These are phyloP conservation scores for Dioszegia aurantiaca DNA, from an alignment of 768 basidiomycete species.

Conservation along the genomic window DNA sequence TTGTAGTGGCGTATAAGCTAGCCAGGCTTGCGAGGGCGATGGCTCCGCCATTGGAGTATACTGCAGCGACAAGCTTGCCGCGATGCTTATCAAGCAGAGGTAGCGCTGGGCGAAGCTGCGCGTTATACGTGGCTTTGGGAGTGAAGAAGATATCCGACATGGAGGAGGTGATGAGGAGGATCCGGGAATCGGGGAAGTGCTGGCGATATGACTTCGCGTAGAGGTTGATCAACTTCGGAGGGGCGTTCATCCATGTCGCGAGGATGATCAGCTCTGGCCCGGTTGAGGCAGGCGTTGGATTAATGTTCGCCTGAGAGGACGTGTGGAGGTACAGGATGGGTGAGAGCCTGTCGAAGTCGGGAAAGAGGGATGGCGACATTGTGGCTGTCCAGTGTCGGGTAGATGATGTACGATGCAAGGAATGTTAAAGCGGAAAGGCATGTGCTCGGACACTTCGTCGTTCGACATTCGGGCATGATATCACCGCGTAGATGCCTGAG, in stretches of 20 bases:
- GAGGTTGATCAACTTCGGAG: constrained; percentile 7
- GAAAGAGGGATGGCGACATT: not conserved
- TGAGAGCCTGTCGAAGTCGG: not conserved
- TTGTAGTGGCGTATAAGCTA: not conserved
- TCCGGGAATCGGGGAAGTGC: constrained; percentile 2
- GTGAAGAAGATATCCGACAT: not conserved
- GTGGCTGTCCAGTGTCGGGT: too few relatives aligned
- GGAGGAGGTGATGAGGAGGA: constrained; percentile 9
- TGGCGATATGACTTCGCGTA: constrained; percentile 2
- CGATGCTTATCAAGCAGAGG: not conserved
- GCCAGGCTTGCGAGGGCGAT: not conserved
- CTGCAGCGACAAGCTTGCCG: not conserved
- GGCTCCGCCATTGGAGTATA: constrained; percentile 11
- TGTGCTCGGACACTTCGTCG: too few relatives aligned
- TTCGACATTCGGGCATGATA: too few relatives aligned
- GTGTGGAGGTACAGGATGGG: constrained; percentile 6
- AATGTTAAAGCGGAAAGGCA: too few relatives aligned
- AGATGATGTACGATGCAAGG: too few relatives aligned
- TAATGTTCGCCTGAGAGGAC: not conserved
- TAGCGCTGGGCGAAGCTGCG: not conserved
- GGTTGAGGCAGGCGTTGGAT: not conserved
- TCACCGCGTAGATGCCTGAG: too few relatives aligned
- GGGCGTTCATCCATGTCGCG: constrained; percentile 11
- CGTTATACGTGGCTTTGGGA: not conserved
- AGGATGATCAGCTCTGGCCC: constrained; percentile 6